These are phyloP conservation scores for Flaveria trinervia DNA, from an alignment of 129 eudicot species.

Conservation along the genomic window DNA sequence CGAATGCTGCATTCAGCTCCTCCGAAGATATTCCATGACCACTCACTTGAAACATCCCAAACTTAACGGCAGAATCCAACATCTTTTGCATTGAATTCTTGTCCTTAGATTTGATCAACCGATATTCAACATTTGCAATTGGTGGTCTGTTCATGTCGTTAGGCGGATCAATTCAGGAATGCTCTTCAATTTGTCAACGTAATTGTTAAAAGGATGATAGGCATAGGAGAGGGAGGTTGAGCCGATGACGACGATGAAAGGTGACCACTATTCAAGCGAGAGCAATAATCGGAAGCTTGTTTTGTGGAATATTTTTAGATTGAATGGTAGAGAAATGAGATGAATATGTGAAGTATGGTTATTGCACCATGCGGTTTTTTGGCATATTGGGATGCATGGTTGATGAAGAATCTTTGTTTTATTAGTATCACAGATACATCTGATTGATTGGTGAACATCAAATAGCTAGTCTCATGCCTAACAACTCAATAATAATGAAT, in stretches of 20 bases:
- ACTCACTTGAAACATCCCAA: constrained; percentile 47
- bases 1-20: constrained; percentile 44
- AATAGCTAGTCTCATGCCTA: too few relatives aligned
- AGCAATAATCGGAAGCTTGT: constrained; percentile 24
- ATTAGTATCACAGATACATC: too few relatives aligned
- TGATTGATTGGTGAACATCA: too few relatives aligned
- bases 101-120: constrained; percentile 39
- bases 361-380: constrained; percentile 28
- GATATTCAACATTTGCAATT: constrained; percentile 47
- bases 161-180: constrained; percentile 49
- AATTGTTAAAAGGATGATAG: constrained; percentile 33
- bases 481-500: too few relatives aligned
- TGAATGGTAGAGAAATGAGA: constrained; percentile 21
- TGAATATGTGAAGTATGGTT: constrained; percentile 19
- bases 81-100: constrained; percentile 36
- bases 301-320: constrained; percentile 7
- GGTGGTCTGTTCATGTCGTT: constrained; percentile 35
- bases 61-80: constrained; percentile 50
- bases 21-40: constrained; percentile 59
- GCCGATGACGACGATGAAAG: constrained; percentile 29
- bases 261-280: constrained; percentile 35
- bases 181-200: constrained; percentile 29
- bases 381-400: background rate
- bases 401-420: too few relatives aligned
- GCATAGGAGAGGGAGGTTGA: constrained; percentile 70